Base-by-base conservation (phyloP, 179 eudicot genomes). In the Patellifolia procumbens region DNA sequence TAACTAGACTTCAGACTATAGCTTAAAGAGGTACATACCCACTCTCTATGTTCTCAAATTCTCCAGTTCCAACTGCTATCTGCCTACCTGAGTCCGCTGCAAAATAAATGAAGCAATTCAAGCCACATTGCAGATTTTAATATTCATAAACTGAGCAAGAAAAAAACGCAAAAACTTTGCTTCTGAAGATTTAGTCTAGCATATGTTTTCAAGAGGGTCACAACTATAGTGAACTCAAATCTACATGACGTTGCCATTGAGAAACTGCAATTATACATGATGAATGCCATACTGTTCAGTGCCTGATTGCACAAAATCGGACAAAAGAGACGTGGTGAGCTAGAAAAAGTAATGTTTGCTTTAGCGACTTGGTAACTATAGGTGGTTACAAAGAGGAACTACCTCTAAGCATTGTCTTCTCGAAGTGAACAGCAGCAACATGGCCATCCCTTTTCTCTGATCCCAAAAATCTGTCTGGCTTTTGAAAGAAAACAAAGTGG, bases 321-420 rank as follows among this genome's bases (percentile, higher is more conserved):
- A 28, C 22, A 35, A 45, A 15, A 55, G 35, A 28, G 19, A 35
- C 8, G 10, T 26, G 66, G 26, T 32, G 24, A 60, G 61, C 22
- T 24, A 20, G 52, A 60, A 37, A 61, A 68, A 22, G 53, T 58
- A 28, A 70, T 3, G 63, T 48, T 26, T 13, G 58, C 39, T 7
- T 46, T 72, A 55, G 11, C 35, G 52, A 73, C n/a, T 29, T 28
- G 2, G 26, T 12, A 31, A 39, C 43, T 12, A 42, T 53, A 29
- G 62, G 52, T 29, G 37, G 67, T 39, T 42, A 72, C 70, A 32
- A 31, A 17, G 62, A 79, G 42, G 53, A 75, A 71, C 35, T 61
- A 94, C 98, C 97, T 91, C 85, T 85, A 68, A 94, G 91, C 60
- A 81, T 60, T 79, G 98, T 94, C 89, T 88, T 91, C 88, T 92